Evolutionary conservation across 176 grass and related monocot genomes (phyloP), one percentile per base, ranked within the genome.

Genomic region (bread wheat (Triticum aestivum)): DNA sequence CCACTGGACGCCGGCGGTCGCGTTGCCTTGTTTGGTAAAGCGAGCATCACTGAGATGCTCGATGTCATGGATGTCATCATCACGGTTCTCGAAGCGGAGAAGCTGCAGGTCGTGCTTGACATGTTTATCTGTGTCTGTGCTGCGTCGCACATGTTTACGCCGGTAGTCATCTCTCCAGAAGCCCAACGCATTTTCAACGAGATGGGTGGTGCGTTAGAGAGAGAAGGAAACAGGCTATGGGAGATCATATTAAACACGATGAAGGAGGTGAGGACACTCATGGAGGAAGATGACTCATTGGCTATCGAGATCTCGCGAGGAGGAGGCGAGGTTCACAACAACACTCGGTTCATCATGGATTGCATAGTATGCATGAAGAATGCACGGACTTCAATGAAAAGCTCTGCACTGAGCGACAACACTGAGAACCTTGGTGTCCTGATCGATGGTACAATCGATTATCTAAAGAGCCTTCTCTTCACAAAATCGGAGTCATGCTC

Each of bases 141-240:
- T 27, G 65, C 29, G 14, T 67, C 2, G 3, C 3, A 18, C 30
- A 1, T 5, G 3, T 4, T 47, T 47, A 13, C 1, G 1, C 1
- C 45, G 45, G 2, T 3, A 9, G 3, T 1, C 0, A 0, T 62
- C 9, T 62, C n/a, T 62, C 3, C 3, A 3, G 32, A 35, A 69
- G 3, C 0, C 6, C 6, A 35, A 0, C 20, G 15, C 15, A 17
- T 69, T 9, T 18, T 69, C 3, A 10, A 20, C 1, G 6, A 9
- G 32, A 69, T 35, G 2, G 3, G 8, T 1, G 3, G 1, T 12
- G 0, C 2, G 1, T 14, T 75, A 23, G 8, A 8, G 9, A 45
- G 21, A 12, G 0, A 26, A 14, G 2, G 1, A 2, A 27, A 23
- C 11, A 15, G 0, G 47, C 47, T 77, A 18, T 1, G 2, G 0